phyloP scores from a whole-genome alignment of 306 rosid species.

The Carpinus viminea region DNA sequence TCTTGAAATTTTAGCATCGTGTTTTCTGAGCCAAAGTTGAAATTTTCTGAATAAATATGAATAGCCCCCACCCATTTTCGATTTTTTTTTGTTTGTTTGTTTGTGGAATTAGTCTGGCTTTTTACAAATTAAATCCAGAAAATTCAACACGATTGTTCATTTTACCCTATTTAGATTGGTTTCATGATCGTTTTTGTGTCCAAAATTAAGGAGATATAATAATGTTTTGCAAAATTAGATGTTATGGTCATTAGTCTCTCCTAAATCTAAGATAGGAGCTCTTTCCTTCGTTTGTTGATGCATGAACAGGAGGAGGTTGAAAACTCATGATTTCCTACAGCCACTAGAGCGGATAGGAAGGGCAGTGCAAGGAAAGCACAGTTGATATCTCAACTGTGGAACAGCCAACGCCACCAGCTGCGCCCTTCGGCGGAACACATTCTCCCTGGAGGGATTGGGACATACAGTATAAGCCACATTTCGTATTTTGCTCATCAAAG shows the following conservation, averaged over 20 bases:
- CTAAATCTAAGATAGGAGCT: background rate
- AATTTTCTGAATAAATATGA: background rate
- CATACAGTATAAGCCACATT: conserved; percentile 87
- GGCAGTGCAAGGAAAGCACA: conserved; percentile 50
- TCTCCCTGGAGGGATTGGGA: conserved; percentile 96
- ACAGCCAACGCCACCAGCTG: conserved; percentile 39
- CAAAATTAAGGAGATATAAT: too few relatives aligned
- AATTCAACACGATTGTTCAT: too few relatives aligned
- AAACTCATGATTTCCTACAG: conserved; percentile 93
- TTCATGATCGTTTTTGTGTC: too few relatives aligned
- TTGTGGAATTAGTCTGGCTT: too few relatives aligned
- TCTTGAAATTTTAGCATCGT: background rate
- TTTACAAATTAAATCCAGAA: too few relatives aligned
- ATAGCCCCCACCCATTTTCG: too few relatives aligned
- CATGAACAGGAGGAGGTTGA: conserved; percentile 58
- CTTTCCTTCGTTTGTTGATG: conserved; percentile 25
- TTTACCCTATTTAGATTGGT: background rate
- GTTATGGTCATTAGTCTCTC: background rate
- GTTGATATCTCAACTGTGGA: conserved; percentile 53
- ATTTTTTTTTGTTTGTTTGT: too few relatives aligned
- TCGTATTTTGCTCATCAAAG: conserved; percentile 64
- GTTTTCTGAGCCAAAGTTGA: background rate
- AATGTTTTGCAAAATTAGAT: too few relatives aligned
- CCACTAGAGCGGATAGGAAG: conserved; percentile 73
- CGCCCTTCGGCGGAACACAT: conserved; percentile 65